Conservation (phyloP, 331 rosid genomes). For the Cydonia oblonga region DNA sequence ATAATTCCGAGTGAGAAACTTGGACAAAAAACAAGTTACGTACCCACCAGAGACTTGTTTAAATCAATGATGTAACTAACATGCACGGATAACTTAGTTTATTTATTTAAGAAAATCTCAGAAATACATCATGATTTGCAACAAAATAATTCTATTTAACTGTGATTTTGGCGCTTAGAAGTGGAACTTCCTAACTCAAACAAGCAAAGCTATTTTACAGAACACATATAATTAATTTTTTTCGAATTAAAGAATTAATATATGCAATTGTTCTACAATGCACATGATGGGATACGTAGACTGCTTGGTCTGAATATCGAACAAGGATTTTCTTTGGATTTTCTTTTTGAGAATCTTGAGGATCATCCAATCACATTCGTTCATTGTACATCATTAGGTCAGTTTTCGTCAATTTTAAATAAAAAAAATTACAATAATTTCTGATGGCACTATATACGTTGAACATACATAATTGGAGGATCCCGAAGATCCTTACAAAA, state of each 20-base stretch:
- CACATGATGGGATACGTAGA: not conserved
- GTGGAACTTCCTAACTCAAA: not conserved
- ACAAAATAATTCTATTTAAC: not conserved
- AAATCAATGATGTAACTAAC: not conserved
- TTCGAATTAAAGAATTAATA: not conserved
- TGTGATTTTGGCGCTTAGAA: not conserved
- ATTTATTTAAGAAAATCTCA: not conserved
- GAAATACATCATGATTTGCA: not conserved
- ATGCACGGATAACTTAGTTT: not conserved
- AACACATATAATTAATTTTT: not conserved
- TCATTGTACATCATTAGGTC: accelerated
- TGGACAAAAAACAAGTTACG: not conserved
- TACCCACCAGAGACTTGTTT: not conserved
- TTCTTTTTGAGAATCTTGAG: accelerated
- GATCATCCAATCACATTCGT: too few species aligned
- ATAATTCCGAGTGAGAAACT: not conserved
- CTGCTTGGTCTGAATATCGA: too few species aligned
- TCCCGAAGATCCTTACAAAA: accelerated
- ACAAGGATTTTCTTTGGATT: too few species aligned
- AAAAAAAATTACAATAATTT: too few species aligned
- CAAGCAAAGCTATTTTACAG: not conserved
- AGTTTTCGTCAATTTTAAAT: too few species aligned
- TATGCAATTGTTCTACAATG: not conserved
- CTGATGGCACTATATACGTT: accelerated
- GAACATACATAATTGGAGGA: too few species aligned